These are phyloP conservation scores for Sporisorium sorghi DNA, from an alignment of 1,284 basidiomycete species.

Conservation along the genomic window DNA sequence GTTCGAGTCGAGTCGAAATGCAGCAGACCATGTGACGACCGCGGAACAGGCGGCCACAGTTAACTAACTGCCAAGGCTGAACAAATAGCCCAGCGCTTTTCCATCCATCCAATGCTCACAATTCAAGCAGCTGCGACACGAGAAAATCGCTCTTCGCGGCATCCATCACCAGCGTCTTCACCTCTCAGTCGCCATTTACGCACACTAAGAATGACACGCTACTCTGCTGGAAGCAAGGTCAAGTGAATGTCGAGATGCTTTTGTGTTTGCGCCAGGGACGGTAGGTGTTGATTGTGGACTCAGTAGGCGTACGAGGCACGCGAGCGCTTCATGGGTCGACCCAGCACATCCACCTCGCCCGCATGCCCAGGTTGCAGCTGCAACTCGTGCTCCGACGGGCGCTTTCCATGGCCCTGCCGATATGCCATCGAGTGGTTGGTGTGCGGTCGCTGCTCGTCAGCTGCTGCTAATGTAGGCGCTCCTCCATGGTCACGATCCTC, in stretches of 20 bases:
- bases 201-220: neutral
- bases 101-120: no score
- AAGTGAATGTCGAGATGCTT: neutral
- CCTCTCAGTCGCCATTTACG: neutral
- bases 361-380: constrained; percentile 30
- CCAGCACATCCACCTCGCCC: constrained; percentile 23
- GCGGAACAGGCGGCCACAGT: no score
- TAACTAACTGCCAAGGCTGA: no score
- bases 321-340: constrained; percentile 31
- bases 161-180: no score
- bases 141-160: no score
- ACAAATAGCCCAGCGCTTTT: no score
- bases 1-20: no score
- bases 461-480: constrained; percentile 14
- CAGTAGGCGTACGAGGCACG: constrained; percentile 44
- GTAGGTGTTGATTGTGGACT: no score
- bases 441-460: constrained; percentile 2
- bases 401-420: constrained; percentile 27
- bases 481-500: constrained; percentile 2
- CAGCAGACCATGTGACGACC: no score
- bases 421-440: neutral
- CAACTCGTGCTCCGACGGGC: constrained; percentile 21
- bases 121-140: no score
- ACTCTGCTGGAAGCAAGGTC: no score
- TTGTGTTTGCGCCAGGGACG: no score